Evolutionary conservation across 345 rosid species (phyloP).

Genomic region (Capsella bursapastoris): DNA sequence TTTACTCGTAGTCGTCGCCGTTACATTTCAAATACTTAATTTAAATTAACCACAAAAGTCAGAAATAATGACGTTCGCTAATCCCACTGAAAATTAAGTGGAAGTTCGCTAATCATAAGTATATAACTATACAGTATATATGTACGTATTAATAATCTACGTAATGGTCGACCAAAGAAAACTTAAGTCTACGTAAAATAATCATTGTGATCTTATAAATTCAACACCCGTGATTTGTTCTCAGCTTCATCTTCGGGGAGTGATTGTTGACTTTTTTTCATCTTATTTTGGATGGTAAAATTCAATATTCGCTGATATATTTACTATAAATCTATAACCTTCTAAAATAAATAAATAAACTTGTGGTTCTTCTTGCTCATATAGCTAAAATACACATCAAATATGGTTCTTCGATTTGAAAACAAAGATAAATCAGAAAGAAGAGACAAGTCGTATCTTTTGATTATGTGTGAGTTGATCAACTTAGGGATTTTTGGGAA

Average conservation of each 20-base stretch:
- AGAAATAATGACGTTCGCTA: background rate
- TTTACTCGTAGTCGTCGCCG: background rate
- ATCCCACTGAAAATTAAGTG: too few relatives aligned
- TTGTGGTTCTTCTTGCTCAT: background rate
- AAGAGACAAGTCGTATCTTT: too few relatives aligned
- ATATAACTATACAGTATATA: too few relatives aligned
- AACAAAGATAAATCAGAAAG: too few relatives aligned
- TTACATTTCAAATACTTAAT: background rate
- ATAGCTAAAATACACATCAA: background rate
- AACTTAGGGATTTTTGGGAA: too few relatives aligned
- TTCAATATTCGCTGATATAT: too few relatives aligned
- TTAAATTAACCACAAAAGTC: constrained; percentile 13
- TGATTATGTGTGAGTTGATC: too few relatives aligned
- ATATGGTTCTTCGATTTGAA: too few relatives aligned
- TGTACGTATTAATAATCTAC: too few relatives aligned
- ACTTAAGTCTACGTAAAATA: background rate
- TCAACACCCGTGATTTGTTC: constrained; percentile 31
- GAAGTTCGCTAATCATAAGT: too few relatives aligned
- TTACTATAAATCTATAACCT: too few relatives aligned
- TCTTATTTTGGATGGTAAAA: background rate
- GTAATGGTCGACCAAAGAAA: too few relatives aligned
- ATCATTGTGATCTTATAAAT: background rate
- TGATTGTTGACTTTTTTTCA: constrained; percentile 11
- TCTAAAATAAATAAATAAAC: background rate
- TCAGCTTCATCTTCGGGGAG: constrained; percentile 6